Percentiles rank a stretch among this genome's conserved stretches.
Evolutionary conservation across 345 rosid genomes (phyloP).

Genomic region (rapeseed (Brassica napus)): Da-Ae NC_063445.1:1914501-1915000

Average conservation of each 20-base stretch:
- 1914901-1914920: conserved; percentile 28
- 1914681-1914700: conserved; percentile 34
- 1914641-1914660: conserved; percentile 89
- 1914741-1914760: conserved; percentile 71
- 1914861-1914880: conserved; percentile 70
- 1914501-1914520: conserved; percentile 31
- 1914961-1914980: conserved; percentile 50
- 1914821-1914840: conserved; percentile 93
- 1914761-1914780: conserved; percentile 94
- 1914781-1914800: conserved; percentile 68
- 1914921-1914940: neutral
- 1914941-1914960: conserved; percentile 28
- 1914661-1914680: conserved; percentile 83
- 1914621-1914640: conserved; percentile 83
- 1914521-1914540: neutral
- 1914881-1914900: conserved; percentile 17
- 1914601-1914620: conserved; percentile 81
- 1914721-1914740: neutral
- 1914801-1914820: conserved; percentile 73
- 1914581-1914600: conserved; percentile 78
- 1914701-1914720: neutral
- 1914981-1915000: conserved; percentile 58
- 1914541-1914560: conserved; percentile 82
- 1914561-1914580: conserved; percentile 72
- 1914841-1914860: conserved; percentile 75